phyloP scores from a whole-genome alignment of 2,329 filamentous ascomycete genomes.

The Fusarium dimerum region DNA sequence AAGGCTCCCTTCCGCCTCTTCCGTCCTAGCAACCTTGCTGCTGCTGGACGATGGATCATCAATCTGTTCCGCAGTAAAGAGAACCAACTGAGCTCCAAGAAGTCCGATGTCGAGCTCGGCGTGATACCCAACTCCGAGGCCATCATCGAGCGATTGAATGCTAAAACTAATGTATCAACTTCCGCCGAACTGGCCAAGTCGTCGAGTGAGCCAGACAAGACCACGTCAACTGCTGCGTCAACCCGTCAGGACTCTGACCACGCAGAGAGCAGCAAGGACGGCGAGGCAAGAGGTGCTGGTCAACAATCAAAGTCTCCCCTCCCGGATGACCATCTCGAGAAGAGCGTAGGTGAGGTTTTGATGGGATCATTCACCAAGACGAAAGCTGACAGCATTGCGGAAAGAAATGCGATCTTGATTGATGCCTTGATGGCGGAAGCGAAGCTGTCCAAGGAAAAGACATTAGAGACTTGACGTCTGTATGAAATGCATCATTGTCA shows the following conservation, averaged over 20 bases:
- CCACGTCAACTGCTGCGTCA: background rate
- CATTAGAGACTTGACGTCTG: too few relatives aligned
- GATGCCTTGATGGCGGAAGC: too few relatives aligned
- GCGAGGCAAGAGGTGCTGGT: too few relatives aligned
- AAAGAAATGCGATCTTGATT: too few relatives aligned
- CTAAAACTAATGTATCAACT: background rate
- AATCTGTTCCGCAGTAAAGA: slow-evolving; percentile 16
- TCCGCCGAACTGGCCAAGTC: background rate
- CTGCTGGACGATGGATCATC: slow-evolving; percentile 6
- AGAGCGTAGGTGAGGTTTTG: too few relatives aligned
- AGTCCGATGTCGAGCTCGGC: background rate
- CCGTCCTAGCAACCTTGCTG: slow-evolving; percentile 1
- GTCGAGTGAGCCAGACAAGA: background rate
- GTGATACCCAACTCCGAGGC: slow-evolving; percentile 1
- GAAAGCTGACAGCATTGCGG: too few relatives aligned
- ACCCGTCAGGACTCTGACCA: background rate
- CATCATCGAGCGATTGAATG: slow-evolving; percentile 5
- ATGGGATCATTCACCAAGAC: too few relatives aligned
- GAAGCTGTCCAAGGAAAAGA: too few relatives aligned
- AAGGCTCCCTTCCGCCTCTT: slow-evolving; percentile 8
- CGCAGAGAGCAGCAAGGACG: too few relatives aligned
- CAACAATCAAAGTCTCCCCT: too few relatives aligned
- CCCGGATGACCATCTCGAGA: too few relatives aligned
- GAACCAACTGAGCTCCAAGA: slow-evolving; percentile 5
- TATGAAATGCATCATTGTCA: too few relatives aligned